phyloP scores from a whole-genome alignment of 495 filamentous ascomycete species.

The Cercophora samala region DNA sequence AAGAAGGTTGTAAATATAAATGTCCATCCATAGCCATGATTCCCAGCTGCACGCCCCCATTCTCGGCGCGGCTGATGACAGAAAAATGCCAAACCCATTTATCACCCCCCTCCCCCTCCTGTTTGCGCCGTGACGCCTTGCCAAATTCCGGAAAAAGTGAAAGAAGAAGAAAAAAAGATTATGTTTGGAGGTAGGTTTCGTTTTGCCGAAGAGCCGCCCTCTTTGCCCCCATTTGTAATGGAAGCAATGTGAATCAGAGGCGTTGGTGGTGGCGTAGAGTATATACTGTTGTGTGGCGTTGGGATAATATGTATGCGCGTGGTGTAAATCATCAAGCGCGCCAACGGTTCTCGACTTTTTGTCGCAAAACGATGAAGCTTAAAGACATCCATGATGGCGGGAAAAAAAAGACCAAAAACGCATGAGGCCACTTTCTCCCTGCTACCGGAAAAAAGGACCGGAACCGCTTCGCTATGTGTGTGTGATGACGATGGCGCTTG shows the following conservation, averaged over 20 bases:
- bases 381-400: no score
- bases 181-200: neutral
- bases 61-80: neutral
- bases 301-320: neutral
- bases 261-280: no score
- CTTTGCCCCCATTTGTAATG: neutral
- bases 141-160: neutral
- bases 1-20: neutral
- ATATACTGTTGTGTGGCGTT: no score
- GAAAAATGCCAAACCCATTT: neutral
- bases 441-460: neutral
- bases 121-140: slow-evolving; percentile 4
- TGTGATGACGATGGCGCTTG: neutral
- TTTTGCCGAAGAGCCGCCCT: neutral
- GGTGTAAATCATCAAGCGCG: neutral
- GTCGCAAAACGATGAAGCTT: no score
- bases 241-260: neutral
- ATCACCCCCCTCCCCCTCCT: neutral
- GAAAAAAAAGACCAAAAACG: no score
- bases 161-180: neutral
- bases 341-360: no score
- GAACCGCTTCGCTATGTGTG: neutral
- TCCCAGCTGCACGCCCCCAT: neutral
- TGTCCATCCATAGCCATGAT: neutral
- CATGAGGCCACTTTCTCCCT: neutral